Evolutionary conservation across 441 rosid species (phyloP).

Genomic region (Populus tomentosa): DNA sequence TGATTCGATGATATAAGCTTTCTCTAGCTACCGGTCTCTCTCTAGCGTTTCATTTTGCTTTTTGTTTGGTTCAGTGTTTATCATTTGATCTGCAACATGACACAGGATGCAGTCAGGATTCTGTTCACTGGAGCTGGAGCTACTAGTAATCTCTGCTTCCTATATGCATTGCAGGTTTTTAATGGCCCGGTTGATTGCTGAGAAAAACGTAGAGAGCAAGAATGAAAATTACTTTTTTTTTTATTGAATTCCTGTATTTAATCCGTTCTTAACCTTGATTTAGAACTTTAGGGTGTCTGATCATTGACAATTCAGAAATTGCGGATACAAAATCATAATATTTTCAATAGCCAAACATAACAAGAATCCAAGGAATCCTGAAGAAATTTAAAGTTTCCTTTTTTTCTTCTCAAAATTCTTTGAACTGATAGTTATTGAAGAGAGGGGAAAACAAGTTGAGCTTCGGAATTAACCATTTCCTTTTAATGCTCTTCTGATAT

Average conservation of each 20-base stretch:
- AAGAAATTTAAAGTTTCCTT: too few relatives aligned
- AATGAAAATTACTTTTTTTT: not conserved
- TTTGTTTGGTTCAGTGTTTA: not conserved
- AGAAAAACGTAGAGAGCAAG: not conserved
- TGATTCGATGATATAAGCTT: not conserved
- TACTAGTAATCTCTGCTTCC: slow-evolving; percentile 46
- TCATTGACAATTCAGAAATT: not conserved
- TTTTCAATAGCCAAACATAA: not conserved
- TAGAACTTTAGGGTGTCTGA: not conserved
- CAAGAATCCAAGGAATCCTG: not conserved
- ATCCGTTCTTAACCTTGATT: not conserved
- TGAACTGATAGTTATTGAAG: not conserved
- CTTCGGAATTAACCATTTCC: not conserved
- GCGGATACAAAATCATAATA: not conserved
- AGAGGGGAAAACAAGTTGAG: not conserved
- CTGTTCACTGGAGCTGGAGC: slow-evolving; percentile 70
- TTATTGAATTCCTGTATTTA: not conserved
- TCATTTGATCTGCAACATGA: slow-evolving; percentile 37
- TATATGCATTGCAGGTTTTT: not conserved
- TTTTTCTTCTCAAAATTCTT: too few relatives aligned
- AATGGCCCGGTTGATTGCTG: not conserved
- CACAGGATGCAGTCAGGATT: slow-evolving; percentile 78
- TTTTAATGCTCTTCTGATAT: too few relatives aligned
- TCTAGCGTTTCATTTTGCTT: not conserved
- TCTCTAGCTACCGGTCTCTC: not conserved